Base-by-base conservation (phyloP, 148 eudicot genomes). In the Amaranthus palmeri region DNA sequence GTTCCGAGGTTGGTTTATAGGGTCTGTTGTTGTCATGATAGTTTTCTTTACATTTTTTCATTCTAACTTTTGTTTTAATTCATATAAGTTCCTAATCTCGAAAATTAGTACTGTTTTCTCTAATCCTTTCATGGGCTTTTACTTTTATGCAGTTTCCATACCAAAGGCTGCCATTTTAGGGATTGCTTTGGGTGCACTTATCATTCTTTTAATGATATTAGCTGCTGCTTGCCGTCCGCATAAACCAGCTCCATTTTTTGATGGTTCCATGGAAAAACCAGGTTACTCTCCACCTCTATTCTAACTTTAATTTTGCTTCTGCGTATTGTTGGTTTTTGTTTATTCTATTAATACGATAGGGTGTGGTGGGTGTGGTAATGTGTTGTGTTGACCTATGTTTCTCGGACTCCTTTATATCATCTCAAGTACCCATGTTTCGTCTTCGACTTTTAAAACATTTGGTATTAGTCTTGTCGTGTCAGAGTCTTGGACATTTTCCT, bases 161-260 rank as follows among this genome's bases (percentile, higher is more conserved):
- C 84, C 97, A 6, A 96, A 90, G 83, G 90, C 96, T 15, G 96
- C 92, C 68, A 96, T 96, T 51, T 79, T 92, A 50, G 99, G 99
- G 53, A 92, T 96, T 61, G 93, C 97, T 50, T 64, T 92, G 73
- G 97, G 99, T n/a, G 96, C 90, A 14, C 82, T 96, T 72, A 91
- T 90, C 80, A 81, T 96, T 81, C 87, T 96, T 40, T 84, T 96
- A 51, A 79, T 96, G 91, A 96, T 96, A 69, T 71, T 96, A 47
- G 85, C 79, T 6, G 93, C 96, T 14, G 97, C 89, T 71, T 86
- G 86, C 67, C 82, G 96, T 64, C 95, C 97, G 15, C 87, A 84
- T 72, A 80, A 82, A 70, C 84, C 92, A 3, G 69, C 86, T 63
- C 88, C 87, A 25, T 87, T 84, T 67, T 82, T 84, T 13, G 90